These are phyloP conservation scores for Lentinula lateritia DNA, from an alignment of 768 basidiomycete species.

Conservation along the genomic window DNA sequence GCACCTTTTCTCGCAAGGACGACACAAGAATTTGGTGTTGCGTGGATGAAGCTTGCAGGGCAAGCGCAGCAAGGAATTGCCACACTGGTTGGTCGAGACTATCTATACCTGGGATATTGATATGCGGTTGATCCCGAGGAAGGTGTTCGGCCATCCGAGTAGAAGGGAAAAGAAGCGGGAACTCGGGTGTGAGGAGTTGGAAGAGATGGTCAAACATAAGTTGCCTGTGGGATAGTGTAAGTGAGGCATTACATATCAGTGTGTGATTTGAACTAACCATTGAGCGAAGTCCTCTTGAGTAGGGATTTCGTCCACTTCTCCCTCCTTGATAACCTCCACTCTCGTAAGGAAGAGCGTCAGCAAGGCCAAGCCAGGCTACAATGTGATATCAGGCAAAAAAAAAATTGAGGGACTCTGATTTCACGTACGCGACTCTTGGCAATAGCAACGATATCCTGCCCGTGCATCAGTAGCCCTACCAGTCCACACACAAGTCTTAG, in stretches of 20 bases:
- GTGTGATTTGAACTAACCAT: constrained; percentile 35
- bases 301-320: constrained; percentile 52
- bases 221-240: constrained; percentile 49
- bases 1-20: constrained; percentile 84
- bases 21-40: constrained; percentile 89
- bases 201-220: constrained; percentile 85
- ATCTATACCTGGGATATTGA: constrained; percentile 42
- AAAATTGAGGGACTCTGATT: background rate
- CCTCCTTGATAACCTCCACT: constrained; percentile 88
- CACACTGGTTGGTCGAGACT: constrained; percentile 87
- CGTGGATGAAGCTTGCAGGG: constrained; percentile 75
- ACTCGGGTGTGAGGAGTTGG: constrained; percentile 68
- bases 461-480: constrained; percentile 74
- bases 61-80: constrained; percentile 89
- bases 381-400: constrained; percentile 1
- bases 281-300: constrained; percentile 73
- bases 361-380: constrained; percentile 85
- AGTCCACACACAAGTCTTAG: constrained; percentile 83
- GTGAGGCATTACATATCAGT: background rate
- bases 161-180: constrained; percentile 86
- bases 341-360: constrained; percentile 88
- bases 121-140: constrained; percentile 24
- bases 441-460: constrained; percentile 67
- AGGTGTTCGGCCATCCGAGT: constrained; percentile 51
- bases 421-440: constrained; percentile 73